Percentiles rank a stretch among this genome's conserved stretches.
Conservation (phyloP, 2,329 filamentous ascomycete species). For the Botrytis galanthina region DNA sequence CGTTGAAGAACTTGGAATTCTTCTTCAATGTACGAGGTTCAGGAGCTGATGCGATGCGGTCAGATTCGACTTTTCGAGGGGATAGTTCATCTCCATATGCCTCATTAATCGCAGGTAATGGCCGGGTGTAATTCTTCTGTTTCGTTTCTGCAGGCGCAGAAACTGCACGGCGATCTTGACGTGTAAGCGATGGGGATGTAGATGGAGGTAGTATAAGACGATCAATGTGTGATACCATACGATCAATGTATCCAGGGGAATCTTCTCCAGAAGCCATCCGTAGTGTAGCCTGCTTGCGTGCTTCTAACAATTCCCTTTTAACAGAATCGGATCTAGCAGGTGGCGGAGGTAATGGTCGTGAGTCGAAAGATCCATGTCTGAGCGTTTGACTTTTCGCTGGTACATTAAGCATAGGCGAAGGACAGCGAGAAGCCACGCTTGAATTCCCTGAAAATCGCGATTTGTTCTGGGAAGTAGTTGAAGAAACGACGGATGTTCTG, state of each 20-base stretch:
- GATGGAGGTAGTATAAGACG: conserved; percentile 49
- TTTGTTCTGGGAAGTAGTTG: conserved; percentile 1
- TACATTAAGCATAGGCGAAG: conserved; percentile 4
- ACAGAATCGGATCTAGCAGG: conserved; percentile 36
- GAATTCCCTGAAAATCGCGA: conserved; percentile 16
- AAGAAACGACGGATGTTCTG: conserved; percentile 50
- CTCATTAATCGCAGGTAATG: conserved; percentile 36
- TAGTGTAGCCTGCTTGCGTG: conserved; percentile 34
- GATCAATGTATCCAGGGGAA: conserved; percentile 51
- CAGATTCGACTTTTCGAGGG: conserved; percentile 22
- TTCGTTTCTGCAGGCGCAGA: conserved; percentile 45
- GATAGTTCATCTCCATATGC: conserved; percentile 28
- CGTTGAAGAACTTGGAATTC: conserved; percentile 21
- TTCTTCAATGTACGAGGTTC: conserved; percentile 28
- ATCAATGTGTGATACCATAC: conserved; percentile 60
- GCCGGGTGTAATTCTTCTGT: conserved; percentile 18
- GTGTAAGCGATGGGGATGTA: conserved; percentile 18
- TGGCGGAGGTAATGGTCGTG: conserved; percentile 36
- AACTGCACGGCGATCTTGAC: conserved; percentile 42
- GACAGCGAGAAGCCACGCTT: conserved; percentile 8
- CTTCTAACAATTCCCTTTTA: conserved; percentile 35
- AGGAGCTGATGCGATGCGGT: conserved; percentile 37
- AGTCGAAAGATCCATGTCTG: conserved; percentile 28
- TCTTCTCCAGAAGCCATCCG: conserved; percentile 32
- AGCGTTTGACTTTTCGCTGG: conserved; percentile 13